phyloP scores from a whole-genome alignment of 2,329 filamentous ascomycete species.

The Penicillium psychrosexuale region DNA sequence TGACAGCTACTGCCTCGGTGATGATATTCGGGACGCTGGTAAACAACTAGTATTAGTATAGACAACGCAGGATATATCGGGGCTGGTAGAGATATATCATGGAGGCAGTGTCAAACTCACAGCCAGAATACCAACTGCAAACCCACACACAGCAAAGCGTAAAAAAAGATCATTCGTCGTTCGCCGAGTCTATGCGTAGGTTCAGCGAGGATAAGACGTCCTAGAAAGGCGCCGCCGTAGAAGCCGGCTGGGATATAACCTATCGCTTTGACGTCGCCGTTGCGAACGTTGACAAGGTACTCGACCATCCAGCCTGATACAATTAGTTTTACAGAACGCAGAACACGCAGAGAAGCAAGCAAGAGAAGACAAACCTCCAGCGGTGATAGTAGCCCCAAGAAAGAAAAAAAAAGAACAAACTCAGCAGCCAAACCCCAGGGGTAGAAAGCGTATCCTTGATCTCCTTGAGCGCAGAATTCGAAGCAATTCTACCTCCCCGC shows the following conservation, averaged over 20 bases:
- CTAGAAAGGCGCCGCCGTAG: slow-evolving; percentile 57
- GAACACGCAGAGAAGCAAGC: rapidly evolving
- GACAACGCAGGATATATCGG: neutral
- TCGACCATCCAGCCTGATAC: slow-evolving; percentile 60
- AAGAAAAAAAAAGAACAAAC: slow-evolving; percentile 65
- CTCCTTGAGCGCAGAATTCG: slow-evolving; percentile 18
- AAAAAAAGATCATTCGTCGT: slow-evolving; percentile 56
- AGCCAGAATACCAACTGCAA: slow-evolving; percentile 62
- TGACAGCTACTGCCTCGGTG: slow-evolving; percentile 54
- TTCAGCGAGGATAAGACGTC: slow-evolving; percentile 57
- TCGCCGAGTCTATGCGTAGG: slow-evolving; percentile 60
- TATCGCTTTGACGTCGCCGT: slow-evolving; percentile 55
- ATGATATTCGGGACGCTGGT: slow-evolving; percentile 45
- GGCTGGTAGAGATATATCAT: neutral
- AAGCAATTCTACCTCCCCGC: neutral
- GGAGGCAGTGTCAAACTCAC: slow-evolving; percentile 8
- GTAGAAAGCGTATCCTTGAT: slow-evolving; percentile 25
- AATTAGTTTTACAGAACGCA: neutral
- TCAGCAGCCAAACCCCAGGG: slow-evolving; percentile 53
- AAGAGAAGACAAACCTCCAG: slow-evolving; percentile 33
- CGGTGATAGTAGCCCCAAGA: slow-evolving; percentile 55
- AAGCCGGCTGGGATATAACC: slow-evolving; percentile 63
- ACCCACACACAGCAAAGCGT: slow-evolving; percentile 51
- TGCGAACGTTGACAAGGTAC: slow-evolving; percentile 59
- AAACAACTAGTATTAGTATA: neutral